A percentile compares a stretch with the other conserved stretches of the same genome.
Conservation (phyloP, 805 yeast species). For the Isabelozyma heimii region DNA sequence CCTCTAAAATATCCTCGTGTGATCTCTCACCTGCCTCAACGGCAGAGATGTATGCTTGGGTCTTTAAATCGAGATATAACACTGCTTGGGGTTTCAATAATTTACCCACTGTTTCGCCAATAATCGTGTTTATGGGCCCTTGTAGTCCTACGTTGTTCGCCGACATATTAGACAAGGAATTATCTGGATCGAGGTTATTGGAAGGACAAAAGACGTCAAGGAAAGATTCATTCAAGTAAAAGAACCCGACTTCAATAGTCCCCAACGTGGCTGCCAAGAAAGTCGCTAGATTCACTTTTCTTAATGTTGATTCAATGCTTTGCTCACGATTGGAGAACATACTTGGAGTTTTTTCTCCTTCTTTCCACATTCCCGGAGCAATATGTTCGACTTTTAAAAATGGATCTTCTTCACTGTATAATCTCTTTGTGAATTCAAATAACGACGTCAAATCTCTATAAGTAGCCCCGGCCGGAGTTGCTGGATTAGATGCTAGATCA, state of each 20-base stretch:
- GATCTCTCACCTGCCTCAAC: constrained; percentile 62
- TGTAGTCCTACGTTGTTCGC: constrained; percentile 29
- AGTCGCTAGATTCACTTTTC: constrained; percentile 85
- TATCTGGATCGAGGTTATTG: constrained; percentile 52
- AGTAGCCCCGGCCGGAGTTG: constrained; percentile 62
- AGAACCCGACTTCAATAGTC: constrained; percentile 81
- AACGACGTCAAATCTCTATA: constrained; percentile 69
- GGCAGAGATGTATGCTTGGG: constrained; percentile 93
- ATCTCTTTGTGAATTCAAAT: constrained; percentile 71
- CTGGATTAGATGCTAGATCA: constrained; percentile 63
- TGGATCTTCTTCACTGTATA: constrained; percentile 70
- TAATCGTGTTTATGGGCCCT: constrained; percentile 28
- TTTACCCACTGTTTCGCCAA: constrained; percentile 48
- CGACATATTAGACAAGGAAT: constrained; percentile 35
- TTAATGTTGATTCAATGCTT: constrained; percentile 59
- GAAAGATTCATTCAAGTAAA: constrained; percentile 79
- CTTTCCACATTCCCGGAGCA: constrained; percentile 70
- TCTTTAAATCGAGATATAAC: constrained; percentile 80
- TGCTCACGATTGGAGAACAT: constrained; percentile 61
- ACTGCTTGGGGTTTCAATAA: constrained; percentile 79
- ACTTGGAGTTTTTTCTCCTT: constrained; percentile 56
- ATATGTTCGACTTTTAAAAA: constrained; percentile 67
- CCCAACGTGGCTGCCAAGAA: constrained; percentile 87
- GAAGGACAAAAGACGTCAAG: constrained; percentile 85
- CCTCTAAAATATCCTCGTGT: constrained; percentile 65